A percentile compares a stretch with the other conserved stretches of the same genome.
Evolutionary conservation across 1,284 basidiomycete species (phyloP).

Genomic region (Takashimella koratensis): DNA sequence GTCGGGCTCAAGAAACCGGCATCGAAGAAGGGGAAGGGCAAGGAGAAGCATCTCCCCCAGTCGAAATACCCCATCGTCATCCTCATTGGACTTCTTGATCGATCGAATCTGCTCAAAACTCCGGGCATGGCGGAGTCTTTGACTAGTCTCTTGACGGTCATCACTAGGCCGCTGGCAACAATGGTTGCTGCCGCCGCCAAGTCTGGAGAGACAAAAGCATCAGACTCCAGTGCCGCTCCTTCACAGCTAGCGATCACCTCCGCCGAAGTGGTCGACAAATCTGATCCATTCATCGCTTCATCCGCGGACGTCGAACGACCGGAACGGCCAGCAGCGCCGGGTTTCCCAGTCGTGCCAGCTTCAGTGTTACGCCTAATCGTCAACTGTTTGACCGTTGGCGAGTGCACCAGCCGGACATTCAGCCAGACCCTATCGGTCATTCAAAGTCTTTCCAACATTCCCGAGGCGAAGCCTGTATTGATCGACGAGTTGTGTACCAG

Average conservation of each 20-base stretch:
- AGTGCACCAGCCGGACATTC: slow-evolving; percentile 92
- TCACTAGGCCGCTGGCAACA: slow-evolving; percentile 70
- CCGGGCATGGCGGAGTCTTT: slow-evolving; percentile 88
- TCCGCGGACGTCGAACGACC: not conserved
- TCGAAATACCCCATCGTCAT: slow-evolving; percentile 87
- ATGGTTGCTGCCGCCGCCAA: slow-evolving; percentile 1
- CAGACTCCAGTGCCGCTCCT: not conserved
- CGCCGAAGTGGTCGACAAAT: not conserved
- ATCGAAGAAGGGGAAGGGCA: slow-evolving; percentile 85
- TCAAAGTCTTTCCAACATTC: slow-evolving; percentile 80
- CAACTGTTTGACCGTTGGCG: slow-evolving; percentile 87
- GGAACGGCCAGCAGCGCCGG: not conserved
- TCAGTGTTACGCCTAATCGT: slow-evolving; percentile 79
- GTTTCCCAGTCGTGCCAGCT: slow-evolving; percentile 69
- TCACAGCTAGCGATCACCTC: slow-evolving; percentile 1
- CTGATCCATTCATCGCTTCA: not conserved
- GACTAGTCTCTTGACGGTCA: slow-evolving; percentile 74
- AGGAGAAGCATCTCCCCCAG: slow-evolving; percentile 75
- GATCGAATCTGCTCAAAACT: slow-evolving; percentile 75
- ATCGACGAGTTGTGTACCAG: slow-evolving; percentile 77
- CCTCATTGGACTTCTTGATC: slow-evolving; percentile 77
- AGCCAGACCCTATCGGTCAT: slow-evolving; percentile 83
- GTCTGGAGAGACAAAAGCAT: not conserved
- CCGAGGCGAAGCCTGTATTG: slow-evolving; percentile 79
- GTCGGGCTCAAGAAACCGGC: slow-evolving; percentile 63